Conservation (phyloP, 176 grass and related monocot species). For the Guadua angustifolia region DNA sequence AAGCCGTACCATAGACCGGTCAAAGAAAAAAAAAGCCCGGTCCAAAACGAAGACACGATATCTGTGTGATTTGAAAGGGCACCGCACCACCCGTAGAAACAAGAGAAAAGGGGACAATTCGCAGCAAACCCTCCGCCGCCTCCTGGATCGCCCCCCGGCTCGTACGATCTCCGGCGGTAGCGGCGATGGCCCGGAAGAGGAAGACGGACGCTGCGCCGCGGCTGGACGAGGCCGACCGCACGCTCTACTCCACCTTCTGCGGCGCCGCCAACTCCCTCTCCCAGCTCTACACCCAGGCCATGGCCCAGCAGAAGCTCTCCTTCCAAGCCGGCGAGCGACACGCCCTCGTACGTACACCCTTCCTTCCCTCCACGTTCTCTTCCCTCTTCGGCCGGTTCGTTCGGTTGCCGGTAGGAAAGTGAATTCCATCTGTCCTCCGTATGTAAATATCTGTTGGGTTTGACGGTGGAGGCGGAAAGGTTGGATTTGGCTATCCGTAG, state of each 20-base stretch:
- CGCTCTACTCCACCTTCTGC: conserved; percentile 75
- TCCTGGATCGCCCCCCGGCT: not conserved
- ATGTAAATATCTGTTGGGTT: not conserved
- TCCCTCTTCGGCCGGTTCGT: not conserved
- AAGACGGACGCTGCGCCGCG: conserved; percentile 65
- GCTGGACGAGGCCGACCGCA: conserved; percentile 82
- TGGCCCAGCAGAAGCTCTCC: conserved; percentile 73
- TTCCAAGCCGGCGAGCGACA: conserved; percentile 87
- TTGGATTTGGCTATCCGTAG: not conserved
- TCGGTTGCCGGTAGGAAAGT: not conserved
- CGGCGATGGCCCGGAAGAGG: conserved; percentile 70
- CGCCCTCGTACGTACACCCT: conserved; percentile 47
- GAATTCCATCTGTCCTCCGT: not conserved
- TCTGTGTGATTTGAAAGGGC: not conserved
- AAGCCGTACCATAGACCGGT: no score
- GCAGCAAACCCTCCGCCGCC: conserved; percentile 21
- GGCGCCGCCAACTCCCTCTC: conserved; percentile 83
- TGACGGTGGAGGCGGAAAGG: not conserved
- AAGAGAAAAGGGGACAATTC: not conserved
- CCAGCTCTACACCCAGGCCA: conserved; percentile 82
- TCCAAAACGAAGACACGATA: no score
- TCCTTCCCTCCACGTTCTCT: not conserved
- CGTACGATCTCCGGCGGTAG: conserved; percentile 12
- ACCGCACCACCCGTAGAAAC: not conserved
- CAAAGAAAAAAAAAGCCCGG: no score